Evolutionary conservation across 2,329 filamentous ascomycete genomes (phyloP), one percentile per base, ranked within the genome.

Genomic region (Talaromyces pinophilus): DNA sequence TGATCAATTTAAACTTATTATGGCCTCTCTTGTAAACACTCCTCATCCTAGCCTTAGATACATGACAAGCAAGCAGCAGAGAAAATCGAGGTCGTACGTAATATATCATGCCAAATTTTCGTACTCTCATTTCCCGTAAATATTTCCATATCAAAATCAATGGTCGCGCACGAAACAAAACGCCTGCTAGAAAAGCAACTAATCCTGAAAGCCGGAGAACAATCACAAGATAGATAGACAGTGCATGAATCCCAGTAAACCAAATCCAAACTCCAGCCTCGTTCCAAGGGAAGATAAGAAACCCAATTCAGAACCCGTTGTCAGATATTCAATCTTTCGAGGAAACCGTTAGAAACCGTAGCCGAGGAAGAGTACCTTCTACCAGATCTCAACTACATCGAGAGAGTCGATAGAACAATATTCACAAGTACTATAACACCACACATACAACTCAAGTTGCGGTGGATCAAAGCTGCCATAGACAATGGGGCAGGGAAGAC

Each of bases 81-180:
- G 30, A 40, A 40, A 52, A 30, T 54, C 10, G 50, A 64, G 38
- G 52, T 59, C 62, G 52, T 48, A 57, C 38, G 22, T 60, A 60
- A 44, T 22, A 42, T 46, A 46, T 44, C 57, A 57, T 46, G 46
- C 44, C n/a, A 19, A 30, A 44, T n/a, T 46, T 46, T 60, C 57
- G 40, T 60, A 46, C 28, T 52, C 62, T 64, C 52, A 35, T 63
- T 63, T 63, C 61, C 48, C 22, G 19, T 64, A 44, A 59, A 54
- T 5, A 42, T 63, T 35, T 46, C 25, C 61, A 22, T 57, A 17
- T 57, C 46, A 25, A 48, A 48, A 64, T 22, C 60, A 61, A 35
- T 13, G 22, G 35, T 25, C n/a, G 22, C 42, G 48, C 52, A 48
- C 33, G 17, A 63, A 66, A 59, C 30, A 61, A 28, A 38, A 66